phyloP scores from a whole-genome alignment of 305 asterid species.

The Stenogyne calaminthoides region DNA sequence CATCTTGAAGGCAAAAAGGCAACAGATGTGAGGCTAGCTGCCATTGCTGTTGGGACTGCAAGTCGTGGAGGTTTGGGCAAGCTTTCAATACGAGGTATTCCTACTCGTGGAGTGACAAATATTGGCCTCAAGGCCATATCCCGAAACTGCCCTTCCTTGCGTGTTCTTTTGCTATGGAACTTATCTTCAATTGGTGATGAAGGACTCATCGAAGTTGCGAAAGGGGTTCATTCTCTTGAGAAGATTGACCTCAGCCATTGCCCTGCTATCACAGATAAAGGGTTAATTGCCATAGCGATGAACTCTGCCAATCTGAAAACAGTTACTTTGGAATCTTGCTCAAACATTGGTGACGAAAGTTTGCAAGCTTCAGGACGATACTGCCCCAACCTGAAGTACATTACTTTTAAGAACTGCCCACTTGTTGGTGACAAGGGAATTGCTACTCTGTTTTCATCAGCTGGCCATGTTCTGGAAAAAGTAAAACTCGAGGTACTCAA shows the following conservation, averaged over 20 bases:
- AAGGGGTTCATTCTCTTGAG: constrained; percentile 58
- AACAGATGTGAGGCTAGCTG: constrained; percentile 77
- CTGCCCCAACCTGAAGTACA: constrained; percentile 60
- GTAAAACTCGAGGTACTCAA: constrained; percentile 57
- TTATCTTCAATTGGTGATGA: constrained; percentile 63
- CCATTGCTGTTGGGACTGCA: constrained; percentile 79
- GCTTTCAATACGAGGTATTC: constrained; percentile 68
- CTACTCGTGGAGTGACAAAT: constrained; percentile 52
- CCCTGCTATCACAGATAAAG: constrained; percentile 62
- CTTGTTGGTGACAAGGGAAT: constrained; percentile 75
- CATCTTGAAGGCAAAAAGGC: constrained; percentile 79
- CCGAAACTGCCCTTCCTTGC: constrained; percentile 62
- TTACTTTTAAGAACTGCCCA: constrained; percentile 64
- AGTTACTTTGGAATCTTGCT: constrained; percentile 67
- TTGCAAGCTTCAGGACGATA: constrained; percentile 57
- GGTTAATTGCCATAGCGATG: constrained; percentile 62
- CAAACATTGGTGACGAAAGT: constrained; percentile 65
- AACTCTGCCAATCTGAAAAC: constrained; percentile 64
- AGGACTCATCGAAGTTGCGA: constrained; percentile 65
- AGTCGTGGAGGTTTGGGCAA: constrained; percentile 78
- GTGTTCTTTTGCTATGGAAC: constrained; percentile 66
- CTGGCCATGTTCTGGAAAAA: constrained; percentile 54
- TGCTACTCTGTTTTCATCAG: constrained; percentile 59
- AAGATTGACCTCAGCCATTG: constrained; percentile 70
- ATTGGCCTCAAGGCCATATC: constrained; percentile 74